Evolutionary conservation across 2,329 filamentous ascomycete species (phyloP).

Genomic region (Colletotrichum orchidophilum): DNA sequence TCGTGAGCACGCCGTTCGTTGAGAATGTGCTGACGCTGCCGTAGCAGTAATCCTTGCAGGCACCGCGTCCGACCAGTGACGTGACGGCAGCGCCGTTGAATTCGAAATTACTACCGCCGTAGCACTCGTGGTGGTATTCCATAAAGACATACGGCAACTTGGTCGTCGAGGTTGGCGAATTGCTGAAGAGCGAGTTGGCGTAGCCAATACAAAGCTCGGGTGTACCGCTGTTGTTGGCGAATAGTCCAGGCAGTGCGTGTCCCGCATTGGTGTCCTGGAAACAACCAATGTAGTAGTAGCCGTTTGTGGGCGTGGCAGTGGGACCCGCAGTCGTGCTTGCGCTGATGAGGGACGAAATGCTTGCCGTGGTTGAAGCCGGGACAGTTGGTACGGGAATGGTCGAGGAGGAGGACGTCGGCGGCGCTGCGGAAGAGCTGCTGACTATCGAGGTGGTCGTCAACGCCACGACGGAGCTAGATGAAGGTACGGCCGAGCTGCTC

Average conservation of each 20-base stretch:
- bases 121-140: constrained; percentile 47
- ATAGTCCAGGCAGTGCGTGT: constrained; percentile 43
- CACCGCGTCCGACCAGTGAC: constrained; percentile 40
- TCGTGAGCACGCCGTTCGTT: constrained; percentile 31
- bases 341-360: neutral
- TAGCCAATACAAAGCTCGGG: constrained; percentile 46
- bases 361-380: constrained; percentile 22
- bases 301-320: constrained; percentile 37
- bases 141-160: constrained; percentile 41
- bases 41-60: constrained; percentile 42
- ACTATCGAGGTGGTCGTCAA: too few relatives aligned
- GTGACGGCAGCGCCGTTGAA: constrained; percentile 38
- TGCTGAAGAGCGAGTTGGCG: constrained; percentile 40
- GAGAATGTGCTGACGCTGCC: constrained; percentile 37
- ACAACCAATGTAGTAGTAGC: constrained; percentile 44
- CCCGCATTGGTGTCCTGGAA: constrained; percentile 39
- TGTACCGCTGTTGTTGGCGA: constrained; percentile 44
- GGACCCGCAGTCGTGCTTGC: constrained; percentile 14
- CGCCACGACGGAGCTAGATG: too few relatives aligned
- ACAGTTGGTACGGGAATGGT: constrained; percentile 22
- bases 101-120: constrained; percentile 39
- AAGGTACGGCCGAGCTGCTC: neutral
- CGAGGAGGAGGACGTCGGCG: constrained; percentile 1
- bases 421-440: neutral
- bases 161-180: constrained; percentile 39